phyloP scores from a whole-genome alignment of 805 yeast genomes.

The Vanderwaltozyma tropicalis region DNA sequence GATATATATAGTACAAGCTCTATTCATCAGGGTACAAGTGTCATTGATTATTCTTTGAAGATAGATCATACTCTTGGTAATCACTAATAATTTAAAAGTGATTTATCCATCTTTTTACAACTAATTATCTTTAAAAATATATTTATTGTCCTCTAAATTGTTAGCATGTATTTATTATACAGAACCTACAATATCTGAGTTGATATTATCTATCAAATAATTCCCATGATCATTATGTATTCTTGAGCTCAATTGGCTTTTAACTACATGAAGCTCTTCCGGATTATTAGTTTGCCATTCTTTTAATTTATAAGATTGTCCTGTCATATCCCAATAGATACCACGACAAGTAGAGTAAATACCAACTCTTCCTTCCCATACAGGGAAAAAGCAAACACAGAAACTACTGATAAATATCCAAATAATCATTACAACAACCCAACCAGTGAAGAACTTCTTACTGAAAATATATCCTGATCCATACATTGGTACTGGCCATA shows the following conservation, averaged over 20 bases:
- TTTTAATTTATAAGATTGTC: conserved; percentile 60
- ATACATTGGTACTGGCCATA: conserved; percentile 96
- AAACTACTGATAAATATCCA: conserved; percentile 67
- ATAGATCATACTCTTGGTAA: too few species aligned
- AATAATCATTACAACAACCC: conserved; percentile 73
- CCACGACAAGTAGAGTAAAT: conserved; percentile 60
- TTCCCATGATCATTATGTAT: conserved; percentile 4
- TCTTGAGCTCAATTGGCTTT: conserved; percentile 45
- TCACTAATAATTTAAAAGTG: too few species aligned
- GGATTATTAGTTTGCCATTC: conserved; percentile 72
- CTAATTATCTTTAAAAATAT: too few species aligned
- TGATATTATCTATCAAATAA: too few species aligned
- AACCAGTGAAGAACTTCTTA: conserved; percentile 72
- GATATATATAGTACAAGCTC: conserved; percentile 87
- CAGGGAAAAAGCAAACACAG: conserved; percentile 57
- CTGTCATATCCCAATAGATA: conserved; percentile 75
- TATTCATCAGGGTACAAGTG: conserved; percentile 82
- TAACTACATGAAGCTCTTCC: conserved; percentile 64
- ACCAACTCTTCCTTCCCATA: conserved; percentile 64
- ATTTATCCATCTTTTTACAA: too few species aligned
- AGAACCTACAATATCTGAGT: too few species aligned
- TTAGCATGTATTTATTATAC: too few species aligned
- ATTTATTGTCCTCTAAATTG: too few species aligned
- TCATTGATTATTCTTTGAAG: conserved; percentile 77
- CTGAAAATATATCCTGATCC: conserved; percentile 71